phyloP scores from a whole-genome alignment of 257 asterid genomes.

The Apocynum venetum region DNA sequence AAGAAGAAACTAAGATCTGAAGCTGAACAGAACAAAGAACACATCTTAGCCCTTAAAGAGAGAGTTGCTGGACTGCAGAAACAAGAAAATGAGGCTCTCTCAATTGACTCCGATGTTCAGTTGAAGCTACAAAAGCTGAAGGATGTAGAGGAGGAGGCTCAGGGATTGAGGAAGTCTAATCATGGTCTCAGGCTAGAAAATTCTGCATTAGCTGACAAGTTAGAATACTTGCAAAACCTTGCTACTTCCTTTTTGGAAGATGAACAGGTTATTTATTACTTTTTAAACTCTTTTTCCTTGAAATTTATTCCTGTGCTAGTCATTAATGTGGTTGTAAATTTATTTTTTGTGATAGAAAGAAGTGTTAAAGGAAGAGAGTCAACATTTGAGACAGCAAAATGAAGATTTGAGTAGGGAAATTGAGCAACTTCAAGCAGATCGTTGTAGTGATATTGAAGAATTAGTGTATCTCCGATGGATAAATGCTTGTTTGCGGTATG shows the following conservation, averaged over 20 bases:
- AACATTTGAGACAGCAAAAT: slow-evolving; percentile 44
- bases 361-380: slow-evolving; percentile 51
- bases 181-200: slow-evolving; percentile 50
- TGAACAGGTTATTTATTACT: slow-evolving; percentile 46
- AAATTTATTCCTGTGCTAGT: neutral
- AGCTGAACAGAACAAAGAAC: slow-evolving; percentile 63
- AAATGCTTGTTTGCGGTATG: slow-evolving; percentile 86
- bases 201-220: slow-evolving; percentile 48
- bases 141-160: slow-evolving; percentile 51
- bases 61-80: slow-evolving; percentile 68
- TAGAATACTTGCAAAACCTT: slow-evolving; percentile 48
- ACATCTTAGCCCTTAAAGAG: slow-evolving; percentile 61
- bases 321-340: neutral
- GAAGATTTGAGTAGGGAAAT: slow-evolving; percentile 60
- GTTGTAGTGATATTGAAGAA: slow-evolving; percentile 73
- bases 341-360: slow-evolving; percentile 36
- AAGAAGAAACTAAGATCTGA: slow-evolving; percentile 61
- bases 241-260: slow-evolving; percentile 50
- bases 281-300: neutral
- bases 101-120: slow-evolving; percentile 28
- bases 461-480: slow-evolving; percentile 91
- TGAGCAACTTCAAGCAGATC: slow-evolving; percentile 60
- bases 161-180: slow-evolving; percentile 50
- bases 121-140: slow-evolving; percentile 28
- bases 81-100: slow-evolving; percentile 36